A percentile compares a stretch with the other conserved stretches of the same genome.
These are phyloP conservation scores for Rubus parviflorus DNA, from an alignment of 306 rosid genomes.

Conservation along the genomic window DNA sequence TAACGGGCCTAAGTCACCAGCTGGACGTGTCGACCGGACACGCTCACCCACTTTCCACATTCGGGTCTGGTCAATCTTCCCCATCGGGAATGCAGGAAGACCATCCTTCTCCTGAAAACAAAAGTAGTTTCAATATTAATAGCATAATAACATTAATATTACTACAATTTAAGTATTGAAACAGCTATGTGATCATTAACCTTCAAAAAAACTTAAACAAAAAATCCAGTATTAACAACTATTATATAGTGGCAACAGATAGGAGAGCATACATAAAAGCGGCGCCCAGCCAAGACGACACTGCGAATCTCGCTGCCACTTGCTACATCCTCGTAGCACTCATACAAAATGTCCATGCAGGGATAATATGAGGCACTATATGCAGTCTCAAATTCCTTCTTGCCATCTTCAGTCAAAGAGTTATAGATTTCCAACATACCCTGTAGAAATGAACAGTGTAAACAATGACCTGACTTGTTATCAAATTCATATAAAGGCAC, in stretches of 20 bases:
- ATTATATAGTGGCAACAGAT: not conserved
- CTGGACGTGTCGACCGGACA: constrained; percentile 74
- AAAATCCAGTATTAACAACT: not conserved
- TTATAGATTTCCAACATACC: constrained; percentile 89
- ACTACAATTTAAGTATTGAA: not conserved
- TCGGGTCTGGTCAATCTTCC: constrained; percentile 94
- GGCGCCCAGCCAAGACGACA: constrained; percentile 97
- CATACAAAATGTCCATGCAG: constrained; percentile 96
- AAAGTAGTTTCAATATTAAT: constrained; percentile 10
- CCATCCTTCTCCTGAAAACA: constrained; percentile 89
- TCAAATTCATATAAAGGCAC: constrained; percentile 7
- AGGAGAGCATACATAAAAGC: constrained; percentile 66
- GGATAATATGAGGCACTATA: constrained; percentile 95
- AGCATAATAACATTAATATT: not conserved
- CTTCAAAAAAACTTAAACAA: not conserved
- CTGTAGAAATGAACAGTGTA: constrained; percentile 34
- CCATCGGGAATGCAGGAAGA: constrained; percentile 97
- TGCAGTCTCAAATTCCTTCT: constrained; percentile 83
- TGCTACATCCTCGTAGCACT: constrained; percentile 95
- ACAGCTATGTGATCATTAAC: not conserved
- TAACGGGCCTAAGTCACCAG: constrained; percentile 91
- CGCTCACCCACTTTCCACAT: constrained; percentile 99
- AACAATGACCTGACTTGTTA: not conserved
- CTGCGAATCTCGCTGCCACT: constrained; percentile 92
- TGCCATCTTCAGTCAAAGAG: constrained; percentile 71